phyloP scores from a whole-genome alignment of 2,329 filamentous ascomycete species.

The Apiospora malaysiana region DNA sequence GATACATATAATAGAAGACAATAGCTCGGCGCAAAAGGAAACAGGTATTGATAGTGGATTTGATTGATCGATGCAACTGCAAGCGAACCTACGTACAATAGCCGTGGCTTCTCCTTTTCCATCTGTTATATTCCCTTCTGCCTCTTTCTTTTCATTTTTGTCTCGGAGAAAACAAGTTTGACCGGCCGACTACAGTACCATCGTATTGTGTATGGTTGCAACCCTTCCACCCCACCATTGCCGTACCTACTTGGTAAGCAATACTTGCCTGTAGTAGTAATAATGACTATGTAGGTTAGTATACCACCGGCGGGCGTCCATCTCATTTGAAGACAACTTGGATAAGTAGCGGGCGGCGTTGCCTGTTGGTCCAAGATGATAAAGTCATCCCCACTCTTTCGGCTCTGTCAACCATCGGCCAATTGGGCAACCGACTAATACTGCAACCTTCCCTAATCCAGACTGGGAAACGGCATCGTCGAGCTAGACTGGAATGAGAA shows the following conservation, averaged over 20 bases:
- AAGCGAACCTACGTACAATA: too few species aligned
- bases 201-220: not conserved
- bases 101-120: not conserved
- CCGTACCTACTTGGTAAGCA: not conserved
- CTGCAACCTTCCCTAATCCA: conserved; percentile 11
- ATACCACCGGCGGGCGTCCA: not conserved
- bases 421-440: not conserved
- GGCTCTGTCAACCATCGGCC: conserved; percentile 7
- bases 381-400: conserved; percentile 4
- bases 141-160: conserved; percentile 1
- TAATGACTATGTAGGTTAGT: not conserved
- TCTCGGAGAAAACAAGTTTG: conserved; percentile 16
- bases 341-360: not conserved
- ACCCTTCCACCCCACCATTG: conserved; percentile 4
- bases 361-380: not conserved
- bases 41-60: not conserved
- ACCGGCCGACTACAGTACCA: not conserved
- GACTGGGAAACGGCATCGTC: conserved; percentile 5
- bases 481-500: conserved; percentile 7
- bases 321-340: not conserved
- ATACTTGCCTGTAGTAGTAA: not conserved
- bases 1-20: not conserved
- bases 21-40: not conserved
- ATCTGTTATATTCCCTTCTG: not conserved
- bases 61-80: not conserved